Evolutionary conservation across 768 basidiomycete genomes (phyloP).

Genomic region (Exidia glandulosa): DNA sequence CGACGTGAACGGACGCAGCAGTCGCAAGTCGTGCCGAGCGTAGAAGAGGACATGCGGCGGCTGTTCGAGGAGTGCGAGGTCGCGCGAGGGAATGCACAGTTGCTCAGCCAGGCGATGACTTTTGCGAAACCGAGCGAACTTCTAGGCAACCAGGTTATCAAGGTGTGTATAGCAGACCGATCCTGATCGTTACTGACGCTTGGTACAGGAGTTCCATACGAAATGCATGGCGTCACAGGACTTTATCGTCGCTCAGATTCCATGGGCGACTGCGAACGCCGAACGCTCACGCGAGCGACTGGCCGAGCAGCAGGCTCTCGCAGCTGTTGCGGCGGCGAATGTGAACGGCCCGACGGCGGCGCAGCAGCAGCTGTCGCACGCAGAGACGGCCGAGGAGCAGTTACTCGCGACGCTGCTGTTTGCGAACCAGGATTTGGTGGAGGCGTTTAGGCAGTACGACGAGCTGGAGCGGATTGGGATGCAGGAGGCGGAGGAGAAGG

Average conservation of each 20-base stretch:
- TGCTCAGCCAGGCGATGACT: conserved; percentile 61
- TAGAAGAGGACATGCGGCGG: conserved; percentile 73
- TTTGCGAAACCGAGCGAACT: conserved; percentile 64
- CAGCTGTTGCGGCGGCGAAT: background rate
- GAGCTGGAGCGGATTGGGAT: conserved; percentile 61
- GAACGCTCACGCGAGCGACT: conserved; percentile 46
- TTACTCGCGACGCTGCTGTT: conserved; percentile 61
- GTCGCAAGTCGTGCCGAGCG: background rate
- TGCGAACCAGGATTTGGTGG: conserved; percentile 61
- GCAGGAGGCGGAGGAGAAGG: conserved; percentile 39
- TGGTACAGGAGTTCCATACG: conserved; percentile 64
- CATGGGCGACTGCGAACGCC: conserved; percentile 81
- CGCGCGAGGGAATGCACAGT: conserved; percentile 65
- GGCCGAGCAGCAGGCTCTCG: background rate
- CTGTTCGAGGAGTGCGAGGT: conserved; percentile 80
- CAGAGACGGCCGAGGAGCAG: conserved; percentile 57
- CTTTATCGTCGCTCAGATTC: conserved; percentile 75
- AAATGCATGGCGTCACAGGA: conserved; percentile 79
- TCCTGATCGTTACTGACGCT: background rate
- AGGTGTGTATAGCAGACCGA: conserved; percentile 31
- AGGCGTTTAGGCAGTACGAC: conserved; percentile 62
- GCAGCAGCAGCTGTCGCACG: background rate
- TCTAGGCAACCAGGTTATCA: conserved; percentile 49
- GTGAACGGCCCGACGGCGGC: background rate
- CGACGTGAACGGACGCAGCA: too few species aligned